Base-by-base conservation (phyloP, 805 yeast species). In the Isabelozyma heimii region DNA sequence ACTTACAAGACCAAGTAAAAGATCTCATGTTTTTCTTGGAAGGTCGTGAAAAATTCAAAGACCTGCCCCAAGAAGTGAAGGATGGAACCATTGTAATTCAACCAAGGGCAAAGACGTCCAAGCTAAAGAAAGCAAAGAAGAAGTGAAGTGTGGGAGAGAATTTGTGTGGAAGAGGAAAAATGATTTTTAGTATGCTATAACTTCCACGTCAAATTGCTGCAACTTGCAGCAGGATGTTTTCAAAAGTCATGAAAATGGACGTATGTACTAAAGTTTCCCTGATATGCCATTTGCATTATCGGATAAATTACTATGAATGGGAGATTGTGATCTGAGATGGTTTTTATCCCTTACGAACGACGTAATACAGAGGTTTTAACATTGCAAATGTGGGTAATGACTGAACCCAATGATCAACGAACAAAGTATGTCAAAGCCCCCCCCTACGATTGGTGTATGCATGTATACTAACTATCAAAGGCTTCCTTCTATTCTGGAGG, bases 21-120 rank as follows among this genome's bases (percentile, higher is more conserved):
- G 97, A 90, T 62, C 63, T 90, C 46, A 88, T 91, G 96, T 86
- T 89, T 53, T 89, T 74, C 59, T 66, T 90, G 38, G 92, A 87
- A 50, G 77, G 87, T 0, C 87, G 81, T 60, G 86, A 83, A 48
- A 87, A 85, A 66, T 79, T 89, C 58, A 81, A 83, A 57, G 80
- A 82, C 58, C 87, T 89, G 17, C 77, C 83, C 3, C 86, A 85
- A 10, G 92, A 85, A 35, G 85, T 86, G 13, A 81, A 73, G 55
- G 85, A 89, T 52, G 96, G 96, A 0, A 80, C 82, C 3, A 67
- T 87, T 0, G 69, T 85, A 0, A 70, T 86, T 33, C 67, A 65
- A 48, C 57, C 49, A 28, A 46, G 52, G 16, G 47, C 53, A 10
- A 57, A 48, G 42, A 52, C 49, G 33, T 35, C 53, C 14, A 46